Evolutionary conservation across 306 rosid species (phyloP), one percentile per base, ranked within the genome.

Genomic region (Malus sieversii): DNA sequence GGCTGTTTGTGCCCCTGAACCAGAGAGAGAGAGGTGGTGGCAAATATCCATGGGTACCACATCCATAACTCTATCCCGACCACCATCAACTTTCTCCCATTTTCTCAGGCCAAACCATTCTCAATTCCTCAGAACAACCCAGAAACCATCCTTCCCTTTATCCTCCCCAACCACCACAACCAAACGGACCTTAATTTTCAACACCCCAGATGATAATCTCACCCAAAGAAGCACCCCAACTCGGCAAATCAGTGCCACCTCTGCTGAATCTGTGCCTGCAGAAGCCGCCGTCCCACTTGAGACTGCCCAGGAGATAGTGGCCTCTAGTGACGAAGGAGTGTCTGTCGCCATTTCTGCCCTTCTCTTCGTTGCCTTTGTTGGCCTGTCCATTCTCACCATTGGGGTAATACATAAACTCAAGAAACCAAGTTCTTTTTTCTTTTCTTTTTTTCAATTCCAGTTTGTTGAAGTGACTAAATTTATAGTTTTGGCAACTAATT

Each of bases 341-440:
- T 79, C 92, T 70, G 18, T 71, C 32, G 32, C 86, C 51, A 72
- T 90, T 4, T 85, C 92, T 2, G 79, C 44, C n/a, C 99, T 92
- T 84, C 91, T 95, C 71, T 82, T 90, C 45, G 8, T 65, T 68
- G 99, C 93, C 18, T 95, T 95, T 77, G 14, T 90, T 79, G 99
- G 92, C 29, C 82, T 95, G 6, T 82, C 90, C 27, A 71, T 83
- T 70, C 92, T 95, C 78, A 89, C 97, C 44, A 15, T 92, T 66
- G 99, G 99, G 96, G 98, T 91, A 91, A n/a, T 57, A 29, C 15
- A 1, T 63, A 35, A 72, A 46, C 12, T 27, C 55, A 61, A 15
- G 25, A 10, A 32, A 8, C 44, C 68, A 61, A 4, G 20, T 1
- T 38, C 7, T 18, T 5, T 5, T 30, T 22, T 5, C 23, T 23